Conservation (phyloP, 2,329 filamentous ascomycete species). For the Passalora sequoiae region DNA sequence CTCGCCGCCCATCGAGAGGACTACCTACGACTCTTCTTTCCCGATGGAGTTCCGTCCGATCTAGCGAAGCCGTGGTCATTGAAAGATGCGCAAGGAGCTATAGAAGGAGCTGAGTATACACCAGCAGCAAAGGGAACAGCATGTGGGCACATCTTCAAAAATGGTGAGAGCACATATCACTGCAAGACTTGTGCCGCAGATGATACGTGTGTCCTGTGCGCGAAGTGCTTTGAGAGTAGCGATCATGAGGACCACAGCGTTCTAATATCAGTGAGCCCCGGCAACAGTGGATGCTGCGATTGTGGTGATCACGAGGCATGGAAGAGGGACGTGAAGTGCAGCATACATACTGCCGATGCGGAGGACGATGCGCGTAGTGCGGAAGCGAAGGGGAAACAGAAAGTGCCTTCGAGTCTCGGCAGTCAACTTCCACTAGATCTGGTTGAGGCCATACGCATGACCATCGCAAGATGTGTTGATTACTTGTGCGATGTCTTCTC, state of each 20-base stretch:
- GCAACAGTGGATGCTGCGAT: constrained; percentile 94
- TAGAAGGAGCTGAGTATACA: constrained; percentile 91
- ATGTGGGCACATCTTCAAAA: constrained; percentile 95
- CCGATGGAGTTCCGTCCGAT: constrained; percentile 51
- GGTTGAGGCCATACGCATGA: constrained; percentile 72
- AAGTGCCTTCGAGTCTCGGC: constrained; percentile 15
- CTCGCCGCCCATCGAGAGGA: constrained; percentile 70
- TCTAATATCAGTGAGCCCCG: constrained; percentile 77
- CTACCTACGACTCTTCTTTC: constrained; percentile 76
- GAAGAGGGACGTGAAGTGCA: constrained; percentile 80
- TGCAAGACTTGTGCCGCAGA: constrained; percentile 93
- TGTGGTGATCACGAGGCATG: constrained; percentile 95
- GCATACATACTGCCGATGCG: constrained; percentile 67
- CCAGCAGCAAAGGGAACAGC: constrained; percentile 85
- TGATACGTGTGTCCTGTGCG: constrained; percentile 92
- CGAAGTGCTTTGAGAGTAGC: constrained; percentile 88
- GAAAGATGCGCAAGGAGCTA: constrained; percentile 80
- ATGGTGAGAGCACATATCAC: constrained; percentile 86
- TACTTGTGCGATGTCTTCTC: constrained; percentile 98
- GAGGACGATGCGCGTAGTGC: constrained; percentile 14
- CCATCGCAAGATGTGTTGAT: constrained; percentile 78
- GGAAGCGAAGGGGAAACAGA: constrained; percentile 54
- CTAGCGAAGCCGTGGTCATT: constrained; percentile 58
- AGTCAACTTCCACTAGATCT: constrained; percentile 65
- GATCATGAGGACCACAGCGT: constrained; percentile 93